These are phyloP conservation scores for Raphanus raphanistrum DNA, from an alignment of 345 rosid genomes.

Conservation along the genomic window DNA sequence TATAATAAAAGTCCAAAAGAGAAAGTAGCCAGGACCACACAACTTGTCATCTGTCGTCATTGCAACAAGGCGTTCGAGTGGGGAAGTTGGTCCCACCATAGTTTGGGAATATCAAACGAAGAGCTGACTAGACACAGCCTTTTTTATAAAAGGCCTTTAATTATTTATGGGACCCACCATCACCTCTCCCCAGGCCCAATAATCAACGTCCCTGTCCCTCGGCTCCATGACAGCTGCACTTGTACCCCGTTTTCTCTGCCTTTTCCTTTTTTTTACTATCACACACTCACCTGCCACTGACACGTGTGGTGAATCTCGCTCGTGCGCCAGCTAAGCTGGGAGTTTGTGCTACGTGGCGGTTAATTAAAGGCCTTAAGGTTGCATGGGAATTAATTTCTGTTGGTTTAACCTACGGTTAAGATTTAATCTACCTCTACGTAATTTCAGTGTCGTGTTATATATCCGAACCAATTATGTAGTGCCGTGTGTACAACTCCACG, in stretches of 20 bases:
- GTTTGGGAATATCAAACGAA: constrained; percentile 31
- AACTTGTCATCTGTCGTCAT: constrained; percentile 36
- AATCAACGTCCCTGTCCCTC: constrained; percentile 42
- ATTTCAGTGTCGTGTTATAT: too few relatives aligned
- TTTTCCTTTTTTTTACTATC: background rate
- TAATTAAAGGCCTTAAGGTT: background rate
- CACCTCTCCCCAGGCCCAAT: constrained; percentile 40
- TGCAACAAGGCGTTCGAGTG: constrained; percentile 31
- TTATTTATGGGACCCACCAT: constrained; percentile 39
- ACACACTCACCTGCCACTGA: background rate
- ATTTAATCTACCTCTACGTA: background rate
- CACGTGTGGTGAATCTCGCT: constrained; percentile 27
- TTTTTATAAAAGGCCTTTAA: background rate
- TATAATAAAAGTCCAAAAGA: constrained; percentile 29
- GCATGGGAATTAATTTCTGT: constrained; percentile 16
- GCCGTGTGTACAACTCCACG: background rate
- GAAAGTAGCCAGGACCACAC: constrained; percentile 30
- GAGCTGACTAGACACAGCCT: constrained; percentile 46
- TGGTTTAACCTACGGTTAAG: constrained; percentile 5
- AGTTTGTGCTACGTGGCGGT: constrained; percentile 29
- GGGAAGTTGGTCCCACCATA: constrained; percentile 12
- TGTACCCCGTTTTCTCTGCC: constrained; percentile 22
- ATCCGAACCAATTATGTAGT: too few relatives aligned
- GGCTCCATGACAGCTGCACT: constrained; percentile 53
- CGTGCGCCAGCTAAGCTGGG: constrained; percentile 33